phyloP scores from a whole-genome alignment of 495 filamentous ascomycete genomes.

The Aspergillus sclerotiicarbonarius region DNA sequence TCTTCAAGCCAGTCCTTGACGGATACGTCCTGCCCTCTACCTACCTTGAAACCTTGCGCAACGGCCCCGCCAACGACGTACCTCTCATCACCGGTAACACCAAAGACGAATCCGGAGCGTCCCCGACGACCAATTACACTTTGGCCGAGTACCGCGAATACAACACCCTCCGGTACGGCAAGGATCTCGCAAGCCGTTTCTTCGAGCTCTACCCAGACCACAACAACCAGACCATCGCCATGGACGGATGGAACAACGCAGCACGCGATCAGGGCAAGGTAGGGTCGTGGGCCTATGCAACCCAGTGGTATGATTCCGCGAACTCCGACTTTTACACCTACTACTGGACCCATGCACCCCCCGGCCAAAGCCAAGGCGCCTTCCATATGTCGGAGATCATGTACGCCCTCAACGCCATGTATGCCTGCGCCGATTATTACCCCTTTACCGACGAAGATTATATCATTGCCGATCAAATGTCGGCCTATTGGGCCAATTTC shows the following conservation, averaged over 20 bases:
- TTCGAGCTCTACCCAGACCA: constrained; percentile 25
- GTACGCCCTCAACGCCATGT: constrained; percentile 27
- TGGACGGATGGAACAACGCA: constrained; percentile 27
- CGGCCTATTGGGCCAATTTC: constrained; percentile 33
- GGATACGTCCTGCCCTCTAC: constrained; percentile 26
- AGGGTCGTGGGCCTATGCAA: constrained; percentile 26
- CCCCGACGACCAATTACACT: constrained; percentile 22
- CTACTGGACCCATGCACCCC: constrained; percentile 33
- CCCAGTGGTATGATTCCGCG: constrained; percentile 27
- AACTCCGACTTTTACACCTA: too few relatives aligned
- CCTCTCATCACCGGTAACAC: constrained; percentile 33
- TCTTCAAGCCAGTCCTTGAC: constrained; percentile 33
- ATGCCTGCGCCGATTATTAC: constrained; percentile 21
- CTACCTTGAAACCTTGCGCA: constrained; percentile 25
- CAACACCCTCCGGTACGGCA: constrained; percentile 26
- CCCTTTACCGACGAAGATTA: constrained; percentile 24
- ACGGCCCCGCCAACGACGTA: constrained; percentile 39
- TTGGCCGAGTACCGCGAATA: constrained; percentile 23
- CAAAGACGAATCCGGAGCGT: constrained; percentile 31
- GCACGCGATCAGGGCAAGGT: constrained; percentile 23
- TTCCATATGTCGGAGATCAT: constrained; percentile 32
- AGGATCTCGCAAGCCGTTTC: constrained; percentile 21
- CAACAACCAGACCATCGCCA: constrained; percentile 19
- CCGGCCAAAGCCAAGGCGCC: constrained; percentile 25
- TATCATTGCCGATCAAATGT: constrained; percentile 24